Conservation (phyloP, 2,329 filamentous ascomycete genomes). For the Colletotrichum sp. region DNA sequence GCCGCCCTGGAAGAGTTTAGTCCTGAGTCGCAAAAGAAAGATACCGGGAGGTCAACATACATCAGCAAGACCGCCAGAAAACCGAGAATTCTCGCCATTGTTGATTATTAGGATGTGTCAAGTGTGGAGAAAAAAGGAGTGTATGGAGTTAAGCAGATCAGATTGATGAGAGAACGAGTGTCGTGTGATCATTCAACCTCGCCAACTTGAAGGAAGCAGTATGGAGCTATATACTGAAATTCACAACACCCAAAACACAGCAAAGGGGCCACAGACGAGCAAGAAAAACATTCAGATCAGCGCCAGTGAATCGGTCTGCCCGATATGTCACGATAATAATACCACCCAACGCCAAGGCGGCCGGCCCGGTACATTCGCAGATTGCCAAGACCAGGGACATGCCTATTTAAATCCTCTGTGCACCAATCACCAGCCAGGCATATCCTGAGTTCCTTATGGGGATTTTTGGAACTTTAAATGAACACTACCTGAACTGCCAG, state of each 20-base stretch:
- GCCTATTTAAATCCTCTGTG: background rate
- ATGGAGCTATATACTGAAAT: background rate
- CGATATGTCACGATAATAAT: background rate
- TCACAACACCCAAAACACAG: fast-evolving
- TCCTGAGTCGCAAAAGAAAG: background rate
- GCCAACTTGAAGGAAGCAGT: background rate
- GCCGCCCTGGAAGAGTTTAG: background rate
- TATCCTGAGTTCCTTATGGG: background rate
- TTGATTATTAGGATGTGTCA: background rate
- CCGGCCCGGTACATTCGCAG: background rate
- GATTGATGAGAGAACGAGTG: background rate
- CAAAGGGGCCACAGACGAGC: background rate
- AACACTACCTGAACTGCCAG: background rate
- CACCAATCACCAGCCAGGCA: background rate
- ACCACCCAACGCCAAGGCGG: background rate
- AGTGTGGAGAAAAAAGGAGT: background rate
- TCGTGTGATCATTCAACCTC: fast-evolving
- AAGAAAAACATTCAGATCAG: background rate
- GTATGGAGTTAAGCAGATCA: background rate
- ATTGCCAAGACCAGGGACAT: background rate
- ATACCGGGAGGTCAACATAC: background rate
- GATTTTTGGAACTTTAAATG: background rate
- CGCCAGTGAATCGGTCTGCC: background rate
- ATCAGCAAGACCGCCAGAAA: background rate
- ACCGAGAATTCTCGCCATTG: background rate